phyloP scores from a whole-genome alignment of 805 yeast genomes.

The Candida hungchunana region DNA sequence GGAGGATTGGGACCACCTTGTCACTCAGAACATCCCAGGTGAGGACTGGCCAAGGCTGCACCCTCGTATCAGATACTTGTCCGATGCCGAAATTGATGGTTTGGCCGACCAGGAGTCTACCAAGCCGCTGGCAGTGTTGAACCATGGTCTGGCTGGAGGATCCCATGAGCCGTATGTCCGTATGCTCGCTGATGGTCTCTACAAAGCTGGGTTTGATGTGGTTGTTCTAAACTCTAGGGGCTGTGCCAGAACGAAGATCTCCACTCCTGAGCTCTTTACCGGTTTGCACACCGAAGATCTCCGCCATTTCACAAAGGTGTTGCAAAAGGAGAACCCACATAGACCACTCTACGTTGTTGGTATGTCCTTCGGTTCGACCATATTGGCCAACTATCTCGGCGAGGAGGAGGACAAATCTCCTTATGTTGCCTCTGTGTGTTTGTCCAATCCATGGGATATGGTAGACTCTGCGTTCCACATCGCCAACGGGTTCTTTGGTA shows the following conservation, averaged over 20 bases:
- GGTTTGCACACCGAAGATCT: conserved; percentile 70
- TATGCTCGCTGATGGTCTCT: conserved; percentile 43
- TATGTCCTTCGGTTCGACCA: conserved; percentile 68
- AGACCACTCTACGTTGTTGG: conserved; percentile 66
- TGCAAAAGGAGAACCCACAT: conserved; percentile 50
- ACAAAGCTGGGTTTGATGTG: conserved; percentile 46
- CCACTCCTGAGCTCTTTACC: conserved; percentile 62
- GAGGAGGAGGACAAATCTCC: conserved; percentile 53
- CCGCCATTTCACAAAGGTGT: conserved; percentile 49
- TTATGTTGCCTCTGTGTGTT: conserved; percentile 52
- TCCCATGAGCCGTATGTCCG: conserved; percentile 72
- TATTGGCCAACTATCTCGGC: conserved; percentile 63
- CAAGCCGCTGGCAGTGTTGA: conserved; percentile 55
- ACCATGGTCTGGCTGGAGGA: conserved; percentile 79
- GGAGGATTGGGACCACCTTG: conserved; percentile 30
- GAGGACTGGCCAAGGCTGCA: conserved; percentile 58
- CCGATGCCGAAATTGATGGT: conserved; percentile 38
- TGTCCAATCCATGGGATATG: conserved; percentile 76
- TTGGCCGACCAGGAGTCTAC: conserved; percentile 28
- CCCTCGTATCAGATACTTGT: conserved; percentile 62
- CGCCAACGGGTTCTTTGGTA: conserved; percentile 34
- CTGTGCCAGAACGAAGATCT: conserved; percentile 68
- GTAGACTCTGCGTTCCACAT: conserved; percentile 47
- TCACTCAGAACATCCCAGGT: conserved; percentile 37
- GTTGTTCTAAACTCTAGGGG: conserved; percentile 70